Base-by-base conservation (phyloP, 1,284 basidiomycete genomes). In the Apiotrichum siamense region DNA sequence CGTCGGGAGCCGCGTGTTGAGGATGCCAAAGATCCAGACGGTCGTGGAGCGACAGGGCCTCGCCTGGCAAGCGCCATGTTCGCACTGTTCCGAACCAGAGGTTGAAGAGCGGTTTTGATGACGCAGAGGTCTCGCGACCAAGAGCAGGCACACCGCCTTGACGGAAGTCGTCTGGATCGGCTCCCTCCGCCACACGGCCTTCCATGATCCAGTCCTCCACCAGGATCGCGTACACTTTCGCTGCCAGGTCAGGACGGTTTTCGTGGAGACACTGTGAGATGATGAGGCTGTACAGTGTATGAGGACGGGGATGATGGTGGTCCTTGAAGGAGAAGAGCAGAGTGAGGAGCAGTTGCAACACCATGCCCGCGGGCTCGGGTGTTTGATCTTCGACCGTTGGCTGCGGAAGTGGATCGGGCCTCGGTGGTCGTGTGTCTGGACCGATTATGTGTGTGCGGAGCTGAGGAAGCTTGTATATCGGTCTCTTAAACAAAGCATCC, bases 121-220 rank as follows among this genome's bases (percentile, higher is more conserved):
- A 31, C 18, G 26, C 26, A 7, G 25, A 18, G 11, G 44, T 41
- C 21, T 50, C 41, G 15, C 53, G 38, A 21, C 50, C 47, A 12
- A 7, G 33, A 15, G 33, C 46, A n/a, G 54, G 46, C 10, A 45
- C 41, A 9, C 50, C 49, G 15, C 66, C 63, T 4, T 58, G 57
- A 45, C 66, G 52, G 38, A 70, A 70, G 45, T 71, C 68, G 15
- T 63, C 64, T 12, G 61, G 53, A 32, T 62, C 59, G 1, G 67
- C 71, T 2, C 69, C 71, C 32, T 66, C 63, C 10, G 72, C 71
- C 21, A 73, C 57, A 27, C 72, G 53, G 3, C 71, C 72, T 51
- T 75, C 72, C 38, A 68, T 65, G 26, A 72, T 67, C 74, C 74
- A 75, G 51, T 74, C 74, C 45, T 75, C 73, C 7, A 74, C 72